Base-by-base conservation (phyloP, 2,329 filamentous ascomycete genomes). In the Elsinoe ampelina region DNA sequence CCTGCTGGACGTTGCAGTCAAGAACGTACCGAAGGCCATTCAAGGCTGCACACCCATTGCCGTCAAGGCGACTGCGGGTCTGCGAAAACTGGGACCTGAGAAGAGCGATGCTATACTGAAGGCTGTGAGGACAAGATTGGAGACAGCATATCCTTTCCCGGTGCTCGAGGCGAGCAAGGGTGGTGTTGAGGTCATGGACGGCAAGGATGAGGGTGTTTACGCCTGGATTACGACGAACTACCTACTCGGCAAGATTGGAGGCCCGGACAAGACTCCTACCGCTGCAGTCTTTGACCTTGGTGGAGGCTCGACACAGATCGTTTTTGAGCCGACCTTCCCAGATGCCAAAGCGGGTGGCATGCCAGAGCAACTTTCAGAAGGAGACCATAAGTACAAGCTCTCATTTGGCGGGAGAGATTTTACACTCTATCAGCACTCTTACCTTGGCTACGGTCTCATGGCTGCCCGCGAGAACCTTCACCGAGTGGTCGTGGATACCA, bases 151-250 rank as follows among this genome's bases (percentile, higher is more conserved):
- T 67, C 93, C 93, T 11, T 98, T 98, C 80, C 90, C 93, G 0
- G 88, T 98, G 41, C 87, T 98, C 57, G 86, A 88, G 11, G 80
- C 84, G 62, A 88, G 89, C 66, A 85, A 92, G 64, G 84, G 87
- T 57, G 93, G 95, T 57, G 89, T 98, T 26, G 83, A 90, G 61
- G 95, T 98, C 71, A 98, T 98, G 93, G 91, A 95, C 66, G 93
- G 93, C 61, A 90, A 88, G 52, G 88, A 96, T 67, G 93, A 98
- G 75, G 93, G 93, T 69, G 92, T 98, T 30, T 98, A 95, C 69
- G 95, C 93, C 55, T 98, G 93, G 93, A 95, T 98, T 71, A 98
- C 93, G 5, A 93, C 90, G 63, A 98, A 98, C 79, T 98, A 98
- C 73, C 85, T 98, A 39, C 83, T 98, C 20, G 92, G 92, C 67